Evolutionary conservation across 768 basidiomycete genomes (phyloP).

Genomic region (Russula virescens): DNA sequence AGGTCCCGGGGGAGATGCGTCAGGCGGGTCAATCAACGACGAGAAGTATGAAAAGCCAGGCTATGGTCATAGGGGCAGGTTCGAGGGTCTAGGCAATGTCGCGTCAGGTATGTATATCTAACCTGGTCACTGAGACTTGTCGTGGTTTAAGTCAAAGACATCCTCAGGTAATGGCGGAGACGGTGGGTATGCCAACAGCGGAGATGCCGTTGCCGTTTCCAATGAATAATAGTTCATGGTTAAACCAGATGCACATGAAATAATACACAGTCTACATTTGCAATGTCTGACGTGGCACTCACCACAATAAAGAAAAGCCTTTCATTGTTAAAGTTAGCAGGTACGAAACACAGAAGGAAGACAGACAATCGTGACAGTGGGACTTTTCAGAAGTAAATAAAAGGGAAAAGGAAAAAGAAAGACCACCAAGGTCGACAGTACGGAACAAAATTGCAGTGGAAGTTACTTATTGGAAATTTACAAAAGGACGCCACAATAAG

Average conservation of each 20-base stretch:
- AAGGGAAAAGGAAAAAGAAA: not conserved
- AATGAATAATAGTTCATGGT: not conserved
- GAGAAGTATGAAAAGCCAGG: not conserved
- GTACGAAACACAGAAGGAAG: slow-evolving; percentile 9
- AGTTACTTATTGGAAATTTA: slow-evolving; percentile 14
- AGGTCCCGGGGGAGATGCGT: slow-evolving; percentile 29
- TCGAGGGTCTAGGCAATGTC: slow-evolving; percentile 26
- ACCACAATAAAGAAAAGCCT: slow-evolving; percentile 2
- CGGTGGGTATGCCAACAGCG: slow-evolving; percentile 16
- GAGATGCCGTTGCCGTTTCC: slow-evolving; percentile 9
- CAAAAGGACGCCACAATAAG: slow-evolving; percentile 2
- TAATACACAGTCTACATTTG: not conserved
- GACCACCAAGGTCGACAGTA: slow-evolving; percentile 9
- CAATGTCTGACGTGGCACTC: not conserved
- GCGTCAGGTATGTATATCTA: slow-evolving; percentile 28
- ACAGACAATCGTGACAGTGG: slow-evolving; percentile 5
- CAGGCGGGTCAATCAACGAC: slow-evolving; percentile 27
- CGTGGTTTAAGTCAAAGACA: not conserved
- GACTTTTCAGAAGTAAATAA: slow-evolving; percentile 28
- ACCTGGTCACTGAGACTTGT: not conserved
- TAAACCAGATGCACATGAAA: not conserved
- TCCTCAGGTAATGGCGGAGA: slow-evolving; percentile 14
- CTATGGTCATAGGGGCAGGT: not conserved
- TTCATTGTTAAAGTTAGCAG: slow-evolving; percentile 16
- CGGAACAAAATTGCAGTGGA: slow-evolving; percentile 10